These are phyloP conservation scores for Gossypium mustelinum DNA, from an alignment of 345 rosid genomes.

Conservation along the genomic window DNA sequence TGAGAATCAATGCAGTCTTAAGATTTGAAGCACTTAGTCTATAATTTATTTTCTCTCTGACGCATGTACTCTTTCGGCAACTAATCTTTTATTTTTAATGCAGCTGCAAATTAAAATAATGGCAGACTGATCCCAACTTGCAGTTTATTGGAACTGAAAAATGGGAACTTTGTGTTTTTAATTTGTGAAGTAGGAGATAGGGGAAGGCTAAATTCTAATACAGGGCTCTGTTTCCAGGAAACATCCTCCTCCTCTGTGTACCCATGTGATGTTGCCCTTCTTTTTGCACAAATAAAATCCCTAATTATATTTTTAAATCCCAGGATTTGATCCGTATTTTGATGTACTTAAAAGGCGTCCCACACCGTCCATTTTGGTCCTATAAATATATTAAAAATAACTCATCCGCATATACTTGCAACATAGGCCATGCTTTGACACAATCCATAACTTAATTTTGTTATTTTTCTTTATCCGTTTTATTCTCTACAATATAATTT, in stretches of 20 bases:
- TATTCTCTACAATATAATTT: too few relatives aligned
- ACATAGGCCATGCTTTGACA: too few relatives aligned
- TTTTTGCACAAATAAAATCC: neutral
- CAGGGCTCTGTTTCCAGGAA: constrained; percentile 27
- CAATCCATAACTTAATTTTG: too few relatives aligned
- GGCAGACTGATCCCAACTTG: neutral
- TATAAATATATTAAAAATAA: neutral
- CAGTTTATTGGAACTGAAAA: neutral
- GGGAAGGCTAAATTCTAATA: too few relatives aligned
- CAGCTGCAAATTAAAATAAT: neutral
- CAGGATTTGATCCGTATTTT: constrained; percentile 23
- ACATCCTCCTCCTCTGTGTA: constrained; percentile 30
- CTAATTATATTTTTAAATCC: constrained; percentile 10
- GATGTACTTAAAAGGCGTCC: constrained; percentile 26
- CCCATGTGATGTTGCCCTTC: constrained; percentile 29
- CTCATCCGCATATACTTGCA: neutral
- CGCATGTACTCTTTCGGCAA: constrained; percentile 6
- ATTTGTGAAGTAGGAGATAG: neutral
- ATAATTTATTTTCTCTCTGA: neutral
- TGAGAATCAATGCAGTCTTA: constrained; percentile 17
- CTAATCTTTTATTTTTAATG: neutral
- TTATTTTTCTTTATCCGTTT: too few relatives aligned
- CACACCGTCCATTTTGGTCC: neutral
- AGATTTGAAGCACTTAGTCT: too few relatives aligned
- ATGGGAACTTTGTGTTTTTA: neutral